Evolutionary conservation across 805 yeast genomes (phyloP).

Genomic region (Jamesozyma jinghongensis): DNA sequence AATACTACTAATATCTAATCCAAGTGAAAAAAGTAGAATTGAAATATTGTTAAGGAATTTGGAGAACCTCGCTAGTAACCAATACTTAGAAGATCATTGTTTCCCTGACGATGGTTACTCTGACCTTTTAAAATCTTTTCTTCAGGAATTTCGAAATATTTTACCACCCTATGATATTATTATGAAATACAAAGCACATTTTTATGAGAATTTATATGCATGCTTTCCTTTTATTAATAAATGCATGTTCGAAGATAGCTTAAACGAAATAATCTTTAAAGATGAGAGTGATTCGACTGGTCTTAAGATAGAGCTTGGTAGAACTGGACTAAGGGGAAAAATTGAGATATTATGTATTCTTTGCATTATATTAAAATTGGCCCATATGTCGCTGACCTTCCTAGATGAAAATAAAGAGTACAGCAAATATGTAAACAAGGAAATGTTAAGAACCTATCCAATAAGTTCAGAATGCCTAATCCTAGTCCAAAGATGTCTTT

Average conservation of each 20-base stretch:
- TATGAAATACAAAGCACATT: slow-evolving; percentile 20
- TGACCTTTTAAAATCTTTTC: slow-evolving; percentile 13
- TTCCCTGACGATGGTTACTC: slow-evolving; percentile 15
- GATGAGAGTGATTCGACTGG: slow-evolving; percentile 5
- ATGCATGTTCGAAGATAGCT: slow-evolving; percentile 21
- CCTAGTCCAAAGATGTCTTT: slow-evolving; percentile 18
- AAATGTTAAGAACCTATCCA: slow-evolving; percentile 17
- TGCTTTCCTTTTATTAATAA: slow-evolving; percentile 22
- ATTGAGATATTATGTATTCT: slow-evolving; percentile 21
- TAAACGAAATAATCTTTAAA: slow-evolving; percentile 12
- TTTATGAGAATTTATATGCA: slow-evolving; percentile 22
- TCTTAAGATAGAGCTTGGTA: slow-evolving; percentile 19
- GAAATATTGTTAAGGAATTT: background rate
- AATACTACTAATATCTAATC: slow-evolving; percentile 12
- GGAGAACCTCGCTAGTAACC: slow-evolving; percentile 2
- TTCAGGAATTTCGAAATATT: slow-evolving; percentile 13
- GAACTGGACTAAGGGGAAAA: slow-evolving; percentile 19
- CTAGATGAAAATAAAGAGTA: slow-evolving; percentile 8
- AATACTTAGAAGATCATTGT: slow-evolving; percentile 21
- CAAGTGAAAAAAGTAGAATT: background rate
- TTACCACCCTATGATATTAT: slow-evolving; percentile 23
- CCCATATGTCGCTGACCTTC: slow-evolving; percentile 20
- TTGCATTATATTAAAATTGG: slow-evolving; percentile 20
- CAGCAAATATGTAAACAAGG: slow-evolving; percentile 6
- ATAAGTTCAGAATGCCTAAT: slow-evolving; percentile 17